phyloP scores from a whole-genome alignment of 2,329 filamentous ascomycete species.

The Neocucurbitaria cava region DNA sequence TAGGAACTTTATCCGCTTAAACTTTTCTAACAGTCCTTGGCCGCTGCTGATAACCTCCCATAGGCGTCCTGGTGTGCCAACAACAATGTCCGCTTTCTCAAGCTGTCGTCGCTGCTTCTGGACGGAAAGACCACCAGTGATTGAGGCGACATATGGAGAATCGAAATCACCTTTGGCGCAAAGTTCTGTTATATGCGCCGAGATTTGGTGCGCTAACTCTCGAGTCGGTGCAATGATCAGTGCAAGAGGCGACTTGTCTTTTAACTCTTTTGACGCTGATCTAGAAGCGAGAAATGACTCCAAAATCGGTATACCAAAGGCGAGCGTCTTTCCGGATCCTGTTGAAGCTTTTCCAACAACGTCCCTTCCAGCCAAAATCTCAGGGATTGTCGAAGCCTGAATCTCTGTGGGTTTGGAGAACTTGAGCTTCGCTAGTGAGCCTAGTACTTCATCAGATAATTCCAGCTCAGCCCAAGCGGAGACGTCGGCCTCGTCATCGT shows the following conservation, averaged over 20 bases:
- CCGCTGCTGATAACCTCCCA: constrained; percentile 92
- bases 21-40: constrained; percentile 69
- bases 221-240: constrained; percentile 89
- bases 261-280: constrained; percentile 43
- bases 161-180: constrained; percentile 71
- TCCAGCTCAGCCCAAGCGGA: constrained; percentile 79
- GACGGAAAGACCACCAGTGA: constrained; percentile 92
- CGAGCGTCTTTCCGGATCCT: constrained; percentile 94
- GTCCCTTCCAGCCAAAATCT: constrained; percentile 82
- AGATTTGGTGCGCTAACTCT: constrained; percentile 91
- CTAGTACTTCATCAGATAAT: constrained; percentile 74
- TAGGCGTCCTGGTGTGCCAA: constrained; percentile 88
- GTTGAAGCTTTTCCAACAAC: constrained; percentile 96
- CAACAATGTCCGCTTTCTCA: constrained; percentile 85
- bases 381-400: constrained; percentile 79
- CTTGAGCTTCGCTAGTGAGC: constrained; percentile 77
- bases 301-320: constrained; percentile 91
- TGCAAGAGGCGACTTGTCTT: constrained; percentile 59
- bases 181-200: constrained; percentile 79
- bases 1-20: constrained; percentile 79
- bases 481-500: constrained; percentile 70
- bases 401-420: constrained; percentile 85
- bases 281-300: constrained; percentile 72
- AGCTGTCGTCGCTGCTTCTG: constrained; percentile 92
- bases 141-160: constrained; percentile 71